phyloP scores from a whole-genome alignment of 805 yeast genomes.

The Saccharomycopsis vini region DNA sequence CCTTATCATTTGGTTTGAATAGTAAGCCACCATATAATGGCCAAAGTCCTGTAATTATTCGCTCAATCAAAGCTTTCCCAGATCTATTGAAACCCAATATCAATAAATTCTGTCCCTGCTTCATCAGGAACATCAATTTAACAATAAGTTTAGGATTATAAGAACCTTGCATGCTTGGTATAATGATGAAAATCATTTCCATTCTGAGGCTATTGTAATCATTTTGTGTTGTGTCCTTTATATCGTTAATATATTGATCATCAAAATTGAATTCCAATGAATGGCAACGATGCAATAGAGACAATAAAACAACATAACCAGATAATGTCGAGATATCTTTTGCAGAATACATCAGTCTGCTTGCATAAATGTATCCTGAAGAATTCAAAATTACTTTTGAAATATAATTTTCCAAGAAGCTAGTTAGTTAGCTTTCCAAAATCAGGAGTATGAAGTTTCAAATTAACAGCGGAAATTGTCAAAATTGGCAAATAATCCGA shows the following conservation, averaged over 20 bases:
- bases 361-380: constrained; percentile 91
- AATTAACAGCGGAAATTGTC: constrained; percentile 65
- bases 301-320: constrained; percentile 76
- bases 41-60: constrained; percentile 85
- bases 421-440: constrained; percentile 69
- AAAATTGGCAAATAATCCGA: constrained; percentile 75
- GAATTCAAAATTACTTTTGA: constrained; percentile 93
- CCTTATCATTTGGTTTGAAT: constrained; percentile 68
- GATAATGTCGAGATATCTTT: constrained; percentile 87
- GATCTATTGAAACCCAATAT: constrained; percentile 83
- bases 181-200: constrained; percentile 72
- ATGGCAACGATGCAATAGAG: constrained; percentile 81
- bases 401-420: constrained; percentile 74
- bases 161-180: constrained; percentile 61
- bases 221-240: constrained; percentile 72
- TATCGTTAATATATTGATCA: constrained; percentile 38
- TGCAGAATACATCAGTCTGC: constrained; percentile 87
- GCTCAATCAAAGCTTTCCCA: constrained; percentile 81
- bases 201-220: constrained; percentile 70
- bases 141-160: constrained; percentile 50
- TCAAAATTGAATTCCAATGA: constrained; percentile 39
- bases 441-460: constrained; percentile 71
- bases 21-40: constrained; percentile 77
- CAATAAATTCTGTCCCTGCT: constrained; percentile 58
- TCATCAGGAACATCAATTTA: constrained; percentile 48